Conservation (phyloP, 1,284 basidiomycete genomes). For the Taiwanofungus camphoratus region DNA sequence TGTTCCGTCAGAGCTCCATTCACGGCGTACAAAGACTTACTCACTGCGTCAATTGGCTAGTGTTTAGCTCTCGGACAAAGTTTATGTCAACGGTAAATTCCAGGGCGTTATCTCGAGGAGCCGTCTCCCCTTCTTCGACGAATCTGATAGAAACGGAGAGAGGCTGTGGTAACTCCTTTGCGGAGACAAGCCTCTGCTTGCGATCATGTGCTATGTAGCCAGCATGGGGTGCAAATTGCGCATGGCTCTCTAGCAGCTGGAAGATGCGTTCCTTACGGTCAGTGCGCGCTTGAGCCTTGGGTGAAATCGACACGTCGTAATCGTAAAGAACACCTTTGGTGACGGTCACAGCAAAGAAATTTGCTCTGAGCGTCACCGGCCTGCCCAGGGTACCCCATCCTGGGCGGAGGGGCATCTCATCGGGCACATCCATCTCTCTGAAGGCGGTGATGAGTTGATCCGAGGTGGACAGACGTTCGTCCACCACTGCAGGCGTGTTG, state of each 20-base stretch:
- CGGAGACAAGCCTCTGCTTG: conserved; percentile 52
- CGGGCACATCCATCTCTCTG: conserved; percentile 28
- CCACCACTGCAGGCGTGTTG: conserved; percentile 33
- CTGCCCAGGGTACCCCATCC: conserved; percentile 58
- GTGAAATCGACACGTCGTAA: conserved; percentile 53
- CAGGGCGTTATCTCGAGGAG: conserved; percentile 37
- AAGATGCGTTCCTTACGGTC: conserved; percentile 53
- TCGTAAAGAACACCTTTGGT: conserved; percentile 50
- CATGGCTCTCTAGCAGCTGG: conserved; percentile 46
- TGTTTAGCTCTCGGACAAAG: conserved; percentile 40
- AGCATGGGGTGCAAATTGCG: conserved; percentile 35
- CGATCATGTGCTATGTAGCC: conserved; percentile 58
- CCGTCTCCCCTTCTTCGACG: conserved; percentile 47
- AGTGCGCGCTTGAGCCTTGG: conserved; percentile 41
- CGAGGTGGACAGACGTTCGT: conserved; percentile 36
- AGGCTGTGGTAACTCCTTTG: conserved; percentile 49
- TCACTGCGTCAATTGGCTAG: conserved; percentile 42
- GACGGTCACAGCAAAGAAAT: conserved; percentile 58
- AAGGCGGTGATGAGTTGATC: conserved; percentile 44
- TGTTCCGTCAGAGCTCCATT: conserved; percentile 2
- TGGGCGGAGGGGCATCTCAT: conserved; percentile 55
- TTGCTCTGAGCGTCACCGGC: conserved; percentile 50
- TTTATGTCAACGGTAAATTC: conserved; percentile 49
- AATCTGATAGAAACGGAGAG: conserved; percentile 44
- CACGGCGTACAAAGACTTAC: too few relatives aligned